Base-by-base conservation (phyloP, 2,329 filamentous ascomycete genomes). In the Corynespora cassiicola region DNA sequence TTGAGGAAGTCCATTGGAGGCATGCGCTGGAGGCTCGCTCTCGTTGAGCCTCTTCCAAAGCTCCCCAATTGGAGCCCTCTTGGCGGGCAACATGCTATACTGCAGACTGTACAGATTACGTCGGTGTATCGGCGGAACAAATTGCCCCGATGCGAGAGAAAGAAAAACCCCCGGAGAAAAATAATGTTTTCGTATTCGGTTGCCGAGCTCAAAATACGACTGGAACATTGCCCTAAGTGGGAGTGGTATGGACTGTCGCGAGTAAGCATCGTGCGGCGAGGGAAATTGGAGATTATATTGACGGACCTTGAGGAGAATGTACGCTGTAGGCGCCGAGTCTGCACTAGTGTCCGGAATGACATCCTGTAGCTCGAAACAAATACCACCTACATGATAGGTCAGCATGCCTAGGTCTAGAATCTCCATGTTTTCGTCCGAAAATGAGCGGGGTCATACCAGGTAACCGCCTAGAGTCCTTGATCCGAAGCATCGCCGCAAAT, bases 51-150 rank as follows among this genome's bases (percentile, higher is more conserved):
- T 79, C 27, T 79, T 76, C 94, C 95, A 99, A 66, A 97, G 86
- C 63, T 96, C 90, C 56, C 81, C 76, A 40, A 97, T 87, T 2
- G 86, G 84, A 0, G 89, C 87, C 28, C 95, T 77, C 36, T 81
- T 81, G 6, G 88, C 87, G 0, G 95, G 95, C 25, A 99, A 78
- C 90, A 97, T 97, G 72, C 90, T 95, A 70, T 99, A 99, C 71
- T 99, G 94, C 58, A 99, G 76, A 54, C 90, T 95, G 71, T 99
- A 99, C 33, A 99, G 77, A 61, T 94, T 95, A 63, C 91, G 92
- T 35, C 95, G 82, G 64, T 96, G 91, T 31, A 99, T 95, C 0
- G 95, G 92, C 9, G 92, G 94, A 2, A 97, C 90, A 52, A 96
- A 96, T 45, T 87, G 88, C 42, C 94, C 94, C 0, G 90, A 95